Conservation (phyloP, 139 green algal species). For the Chlorella sorokiniana region DNA sequence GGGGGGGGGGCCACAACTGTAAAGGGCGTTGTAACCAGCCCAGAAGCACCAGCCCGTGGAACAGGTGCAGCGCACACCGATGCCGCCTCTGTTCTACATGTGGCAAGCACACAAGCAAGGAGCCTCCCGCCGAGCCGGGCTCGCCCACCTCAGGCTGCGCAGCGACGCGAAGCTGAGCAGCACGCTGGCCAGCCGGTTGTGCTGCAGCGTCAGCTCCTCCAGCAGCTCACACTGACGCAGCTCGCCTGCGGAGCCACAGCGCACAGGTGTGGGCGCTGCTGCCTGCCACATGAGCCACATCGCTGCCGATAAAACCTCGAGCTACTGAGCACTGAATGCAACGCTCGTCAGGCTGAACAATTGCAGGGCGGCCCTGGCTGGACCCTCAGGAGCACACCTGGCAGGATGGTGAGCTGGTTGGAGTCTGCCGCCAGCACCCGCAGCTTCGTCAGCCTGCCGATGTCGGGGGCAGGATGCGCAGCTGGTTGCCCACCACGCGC, state of each 20-base stretch:
- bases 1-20: too few species aligned
- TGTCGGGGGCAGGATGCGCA: conserved; percentile 70
- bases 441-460: conserved; percentile 72
- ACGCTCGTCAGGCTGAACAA: too few species aligned
- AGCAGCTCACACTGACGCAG: conserved; percentile 70
- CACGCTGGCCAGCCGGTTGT: conserved; percentile 79
- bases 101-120: neutral
- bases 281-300: too few species aligned
- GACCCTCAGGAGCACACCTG: conserved; percentile 49
- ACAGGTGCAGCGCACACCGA: too few species aligned
- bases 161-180: conserved; percentile 72
- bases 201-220: conserved; percentile 83
- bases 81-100: too few species aligned
- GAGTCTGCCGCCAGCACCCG: conserved; percentile 72
- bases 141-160: conserved; percentile 32
- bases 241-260: conserved; percentile 58
- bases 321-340: too few species aligned
- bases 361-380: neutral
- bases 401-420: conserved; percentile 81
- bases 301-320: too few species aligned
- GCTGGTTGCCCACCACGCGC: conserved; percentile 60
- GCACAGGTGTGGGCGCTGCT: too few species aligned
- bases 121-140: neutral
- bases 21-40: too few species aligned
- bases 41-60: too few species aligned